phyloP scores from a whole-genome alignment of 345 rosid species.

The Microcos paniculata region DNA sequence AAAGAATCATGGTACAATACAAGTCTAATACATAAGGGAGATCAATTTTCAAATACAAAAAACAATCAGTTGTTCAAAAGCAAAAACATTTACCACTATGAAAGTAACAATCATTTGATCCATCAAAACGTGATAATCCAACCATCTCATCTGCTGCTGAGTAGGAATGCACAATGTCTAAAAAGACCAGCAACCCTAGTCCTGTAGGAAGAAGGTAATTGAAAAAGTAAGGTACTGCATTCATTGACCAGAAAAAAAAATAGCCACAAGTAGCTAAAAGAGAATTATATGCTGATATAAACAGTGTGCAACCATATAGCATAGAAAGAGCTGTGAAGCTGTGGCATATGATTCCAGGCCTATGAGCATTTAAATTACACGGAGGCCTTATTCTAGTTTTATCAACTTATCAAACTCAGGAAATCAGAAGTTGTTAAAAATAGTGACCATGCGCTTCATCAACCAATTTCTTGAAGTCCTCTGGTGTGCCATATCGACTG shows the following conservation, averaged over 20 bases:
- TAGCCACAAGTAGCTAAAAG: not conserved
- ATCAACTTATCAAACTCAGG: not conserved
- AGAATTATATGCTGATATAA: not conserved
- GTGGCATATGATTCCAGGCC: not conserved
- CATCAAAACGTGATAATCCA: slow-evolving; percentile 87
- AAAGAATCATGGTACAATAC: not conserved
- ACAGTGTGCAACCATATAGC: not conserved
- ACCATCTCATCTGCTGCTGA: slow-evolving; percentile 98
- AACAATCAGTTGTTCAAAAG: not conserved
- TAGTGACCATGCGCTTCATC: slow-evolving; percentile 92
- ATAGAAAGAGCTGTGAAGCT: not conserved
- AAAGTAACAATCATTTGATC: slow-evolving; percentile 96
- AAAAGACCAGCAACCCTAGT: slow-evolving; percentile 73
- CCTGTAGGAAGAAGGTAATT: slow-evolving; percentile 43
- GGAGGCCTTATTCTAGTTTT: not conserved
- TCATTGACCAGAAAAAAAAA: not conserved
- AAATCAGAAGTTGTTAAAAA: slow-evolving; percentile 14
- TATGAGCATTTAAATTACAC: not conserved
- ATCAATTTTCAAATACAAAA: not conserved
- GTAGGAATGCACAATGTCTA: slow-evolving; percentile 94
- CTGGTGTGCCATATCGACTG: slow-evolving; percentile 95
- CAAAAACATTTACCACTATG: slow-evolving; percentile 61
- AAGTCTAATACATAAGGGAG: not conserved
- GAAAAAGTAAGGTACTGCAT: not conserved
- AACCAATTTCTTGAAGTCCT: slow-evolving; percentile 88